phyloP scores from a whole-genome alignment of 2,329 filamentous ascomycete genomes.

The Pseudogymnoascus sp. region DNA sequence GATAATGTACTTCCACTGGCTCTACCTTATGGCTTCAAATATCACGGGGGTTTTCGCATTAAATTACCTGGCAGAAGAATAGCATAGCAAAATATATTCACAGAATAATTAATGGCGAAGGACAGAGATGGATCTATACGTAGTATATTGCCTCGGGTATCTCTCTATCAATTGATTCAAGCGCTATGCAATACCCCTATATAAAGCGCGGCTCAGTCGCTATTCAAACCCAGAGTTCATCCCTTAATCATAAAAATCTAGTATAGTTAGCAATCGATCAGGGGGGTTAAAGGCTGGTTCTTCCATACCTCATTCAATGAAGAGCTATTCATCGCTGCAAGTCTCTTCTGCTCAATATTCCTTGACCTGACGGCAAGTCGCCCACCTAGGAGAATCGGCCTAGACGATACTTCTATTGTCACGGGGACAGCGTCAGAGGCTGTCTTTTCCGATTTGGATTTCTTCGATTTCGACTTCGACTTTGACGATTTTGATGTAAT shows the following conservation, averaged over 20 bases:
- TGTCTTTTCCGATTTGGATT: slow-evolving; percentile 5
- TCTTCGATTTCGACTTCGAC: slow-evolving; percentile 20
- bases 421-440: slow-evolving; percentile 27
- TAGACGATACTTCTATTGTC: slow-evolving; percentile 35
- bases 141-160: slow-evolving; percentile 5
- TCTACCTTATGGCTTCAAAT: neutral
- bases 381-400: slow-evolving; percentile 40
- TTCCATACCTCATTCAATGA: slow-evolving; percentile 72
- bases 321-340: slow-evolving; percentile 71
- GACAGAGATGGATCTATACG: neutral
- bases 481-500: slow-evolving; percentile 12
- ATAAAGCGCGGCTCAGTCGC: neutral
- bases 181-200: neutral
- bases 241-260: slow-evolving; percentile 64
- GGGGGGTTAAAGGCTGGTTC: slow-evolving; percentile 8
- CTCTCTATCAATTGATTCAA: neutral
- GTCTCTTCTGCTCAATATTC: slow-evolving; percentile 82
- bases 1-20: neutral
- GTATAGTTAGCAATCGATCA: slow-evolving; percentile 16
- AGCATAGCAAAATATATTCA: neutral
- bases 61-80: neutral
- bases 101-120: neutral
- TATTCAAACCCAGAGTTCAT: neutral
- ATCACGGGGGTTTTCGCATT: neutral
- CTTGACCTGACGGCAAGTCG: slow-evolving; percentile 69